These are phyloP conservation scores for Malus orientalis DNA, from an alignment of 306 rosid species.

Conservation along the genomic window DNA sequence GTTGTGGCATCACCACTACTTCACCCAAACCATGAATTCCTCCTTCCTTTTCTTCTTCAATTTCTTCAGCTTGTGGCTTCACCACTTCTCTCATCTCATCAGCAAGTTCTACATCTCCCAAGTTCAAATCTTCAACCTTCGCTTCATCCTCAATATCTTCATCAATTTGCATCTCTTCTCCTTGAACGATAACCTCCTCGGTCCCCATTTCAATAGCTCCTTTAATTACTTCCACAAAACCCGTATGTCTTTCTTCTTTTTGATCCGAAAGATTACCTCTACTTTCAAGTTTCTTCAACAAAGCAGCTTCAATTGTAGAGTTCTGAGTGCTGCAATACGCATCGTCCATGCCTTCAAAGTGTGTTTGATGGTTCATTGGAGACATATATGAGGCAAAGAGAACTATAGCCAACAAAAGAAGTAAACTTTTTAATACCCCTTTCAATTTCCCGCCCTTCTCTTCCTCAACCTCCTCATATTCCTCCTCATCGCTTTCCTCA, in stretches of 20 bases:
- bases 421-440: conserved; percentile 16
- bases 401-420: conserved; percentile 9
- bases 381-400: conserved; percentile 11
- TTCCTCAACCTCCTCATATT: conserved; percentile 16
- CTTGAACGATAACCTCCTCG: not conserved
- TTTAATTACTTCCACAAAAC: not conserved
- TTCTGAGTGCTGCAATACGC: conserved; percentile 14
- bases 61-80: conserved; percentile 6
- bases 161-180: not conserved
- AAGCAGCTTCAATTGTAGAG: conserved; percentile 5
- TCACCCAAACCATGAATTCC: conserved; percentile 1
- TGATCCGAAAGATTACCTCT: conserved; percentile 3
- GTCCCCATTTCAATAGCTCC: not conserved
- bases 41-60: not conserved
- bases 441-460: conserved; percentile 14
- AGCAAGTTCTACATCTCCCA: not conserved
- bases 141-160: conserved; percentile 6
- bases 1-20: not conserved
- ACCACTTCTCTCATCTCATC: not conserved
- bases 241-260: not conserved
- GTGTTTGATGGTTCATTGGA: conserved; percentile 15
- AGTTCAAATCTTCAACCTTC: conserved; percentile 2
- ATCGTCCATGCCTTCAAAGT: not conserved
- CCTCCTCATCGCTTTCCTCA: conserved; percentile 1
- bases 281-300: not conserved